Evolutionary conservation across 371 early-diverging fungal genomes (phyloP), one percentile per base, ranked within the genome.

Genomic region (Mucor mucedo): DNA sequence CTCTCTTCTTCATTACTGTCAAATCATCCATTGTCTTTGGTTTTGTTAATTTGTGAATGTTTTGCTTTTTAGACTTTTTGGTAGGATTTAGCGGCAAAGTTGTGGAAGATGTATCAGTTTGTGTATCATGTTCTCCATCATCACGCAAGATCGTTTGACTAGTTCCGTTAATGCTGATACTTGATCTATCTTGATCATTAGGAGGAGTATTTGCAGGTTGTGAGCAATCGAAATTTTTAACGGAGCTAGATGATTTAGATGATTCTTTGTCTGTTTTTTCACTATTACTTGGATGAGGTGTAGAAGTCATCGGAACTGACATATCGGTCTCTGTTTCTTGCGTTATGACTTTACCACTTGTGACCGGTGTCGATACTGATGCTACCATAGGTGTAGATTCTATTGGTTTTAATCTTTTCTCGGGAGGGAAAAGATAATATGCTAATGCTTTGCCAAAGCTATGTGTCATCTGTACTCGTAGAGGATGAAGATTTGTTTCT

Each of bases 401-500:
- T 3, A 52, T 2, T 44, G 49, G 55, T 16, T 65, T 65, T 38
- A 58, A 38, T 39, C 55, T 28, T 44, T 72, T 72, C 63, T 80
- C 82, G 49, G 87, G 84, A 14, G 94, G 92, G 57, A 92, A 95
- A 3, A 94, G 71, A 66, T 94, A 95, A 33, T 79, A 75, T 4
- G 87, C 83, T 21, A 94, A 71, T 41, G 84, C 76, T 57, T 84
- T 88, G 3, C 88, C 90, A 64, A 93, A 83, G 21, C 89, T 92
- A 55, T 93, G 88, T 0, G 93, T 92, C 57, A 93, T 79, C 66
- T 92, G 93, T 40, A 95, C 75, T 5, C 85, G 79, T 29, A 94
- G 69, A 0, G 96, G 94, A 57, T 82, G 86, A 55, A 95, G 72
- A 58, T 93, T 89, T 58, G 93, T 79, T 66, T 94, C 95, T 50